Conservation (phyloP, 2,329 filamentous ascomycete species). For the Akanthomyces lecanii region DNA sequence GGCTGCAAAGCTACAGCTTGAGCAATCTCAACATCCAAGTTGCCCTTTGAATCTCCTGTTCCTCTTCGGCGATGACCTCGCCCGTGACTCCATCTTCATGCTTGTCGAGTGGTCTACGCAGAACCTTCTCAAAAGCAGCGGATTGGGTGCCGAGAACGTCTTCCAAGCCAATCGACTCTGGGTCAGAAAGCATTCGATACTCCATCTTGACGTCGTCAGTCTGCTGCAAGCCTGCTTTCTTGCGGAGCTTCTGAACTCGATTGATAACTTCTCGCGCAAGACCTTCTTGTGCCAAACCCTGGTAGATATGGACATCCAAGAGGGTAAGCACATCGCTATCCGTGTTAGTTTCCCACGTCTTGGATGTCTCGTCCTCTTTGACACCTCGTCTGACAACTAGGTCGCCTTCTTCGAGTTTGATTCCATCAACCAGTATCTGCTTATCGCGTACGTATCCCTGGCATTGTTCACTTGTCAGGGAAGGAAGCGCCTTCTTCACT, state of each 20-base stretch:
- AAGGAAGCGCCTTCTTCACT: conserved; percentile 85
- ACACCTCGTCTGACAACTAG: conserved; percentile 73
- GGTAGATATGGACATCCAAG: conserved; percentile 76
- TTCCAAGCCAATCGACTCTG: conserved; percentile 68
- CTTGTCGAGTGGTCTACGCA: conserved; percentile 69
- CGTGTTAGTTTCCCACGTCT: conserved; percentile 79
- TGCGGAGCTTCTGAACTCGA: conserved; percentile 84
- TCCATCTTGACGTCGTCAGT: conserved; percentile 97
- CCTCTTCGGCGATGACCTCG: conserved; percentile 69
- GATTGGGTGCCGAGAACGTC: conserved; percentile 66
- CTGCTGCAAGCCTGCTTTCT: conserved; percentile 84
- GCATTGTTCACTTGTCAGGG: conserved; percentile 73
- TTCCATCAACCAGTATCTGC: conserved; percentile 78
- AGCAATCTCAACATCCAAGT: conserved; percentile 73
- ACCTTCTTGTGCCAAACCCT: conserved; percentile 83
- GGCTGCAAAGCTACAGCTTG: conserved; percentile 53
- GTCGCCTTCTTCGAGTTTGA: conserved; percentile 76
- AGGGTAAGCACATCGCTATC: conserved; percentile 89
- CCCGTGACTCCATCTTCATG: conserved; percentile 23
- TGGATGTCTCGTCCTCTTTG: conserved; percentile 65
- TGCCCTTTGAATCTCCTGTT: conserved; percentile 80
- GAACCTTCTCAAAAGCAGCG: conserved; percentile 66
- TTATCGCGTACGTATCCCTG: conserved; percentile 70
- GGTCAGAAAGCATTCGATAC: conserved; percentile 76
- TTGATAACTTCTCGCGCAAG: conserved; percentile 90